Evolutionary conservation across 805 yeast species (phyloP), one percentile per base, ranked within the genome.

Genomic region (Wickerhamiella occidentalis): DNA sequence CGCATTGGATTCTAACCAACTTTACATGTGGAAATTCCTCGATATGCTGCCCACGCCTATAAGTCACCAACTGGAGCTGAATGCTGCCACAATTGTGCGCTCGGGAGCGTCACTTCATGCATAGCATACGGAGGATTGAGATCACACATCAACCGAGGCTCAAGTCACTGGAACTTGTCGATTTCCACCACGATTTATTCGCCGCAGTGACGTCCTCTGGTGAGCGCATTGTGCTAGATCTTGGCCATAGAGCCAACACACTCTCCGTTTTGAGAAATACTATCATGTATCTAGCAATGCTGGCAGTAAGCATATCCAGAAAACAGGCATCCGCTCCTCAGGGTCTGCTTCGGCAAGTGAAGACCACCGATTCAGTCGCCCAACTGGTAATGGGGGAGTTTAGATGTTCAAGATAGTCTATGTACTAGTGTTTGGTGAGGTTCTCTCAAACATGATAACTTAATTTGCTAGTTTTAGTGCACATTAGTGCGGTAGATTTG

Each of bases 401-500:
- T 22, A n/a, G 19, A 21, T 21, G 42, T 15, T 21, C 19, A 8
- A 7, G 28, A 13, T n/a, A 19, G 22, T n/a, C n/a, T n/a, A n/a
- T n/a, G n/a, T n/a, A n/a, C n/a, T n/a, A n/a, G n/a, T n/a, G n/a
- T n/a, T n/a, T n/a, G n/a, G n/a, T n/a, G n/a, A n/a, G n/a, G n/a
- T n/a, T n/a, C n/a, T n/a, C n/a, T n/a, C n/a, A n/a, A n/a, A n/a
- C n/a, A n/a, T n/a, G n/a, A n/a, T n/a, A n/a, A n/a, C n/a, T n/a
- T n/a, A 19, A 18, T 21, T 21, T 12, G 15, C 15, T 21, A 21
- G 5, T 7, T 23, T 42, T 35, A 45, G 28, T 25, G 42, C 23
- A 28, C 48, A 18, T 36, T 37, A 4, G 48, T 21, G 36, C 45
- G 48, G 43, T 48, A 52, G 15, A 57, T 23, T 38, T 51, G 53